Evolutionary conservation across 2,329 filamentous ascomycete genomes (phyloP).

Genomic region (Ophiocordyceps robertsii): DNA sequence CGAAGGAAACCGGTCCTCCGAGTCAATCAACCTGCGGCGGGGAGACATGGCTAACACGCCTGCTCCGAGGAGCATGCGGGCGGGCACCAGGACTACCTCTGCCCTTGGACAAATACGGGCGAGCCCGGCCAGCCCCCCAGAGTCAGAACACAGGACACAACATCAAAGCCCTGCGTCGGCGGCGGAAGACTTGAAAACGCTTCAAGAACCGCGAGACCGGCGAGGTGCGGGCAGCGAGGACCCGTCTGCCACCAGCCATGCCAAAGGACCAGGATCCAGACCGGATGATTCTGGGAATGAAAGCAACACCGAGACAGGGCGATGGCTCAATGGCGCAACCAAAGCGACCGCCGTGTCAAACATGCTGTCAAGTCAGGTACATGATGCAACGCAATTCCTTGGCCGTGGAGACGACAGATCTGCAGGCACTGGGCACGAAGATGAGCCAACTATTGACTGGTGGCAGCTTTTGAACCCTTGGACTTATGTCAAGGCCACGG

Average conservation of each 20-base stretch:
- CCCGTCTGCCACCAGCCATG: not conserved
- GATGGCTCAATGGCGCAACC: constrained; percentile 3
- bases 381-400: not conserved
- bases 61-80: too few relatives aligned
- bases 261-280: not conserved
- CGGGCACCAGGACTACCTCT: too few relatives aligned
- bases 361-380: not conserved
- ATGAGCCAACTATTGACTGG: constrained; percentile 7
- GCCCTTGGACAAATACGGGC: too few relatives aligned
- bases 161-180: too few relatives aligned
- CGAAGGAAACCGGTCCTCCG: too few relatives aligned
- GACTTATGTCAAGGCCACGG: constrained; percentile 15
- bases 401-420: not conserved
- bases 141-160: too few relatives aligned
- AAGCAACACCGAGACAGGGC: constrained; percentile 1
- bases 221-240: not conserved
- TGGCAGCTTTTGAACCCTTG: constrained; percentile 16
- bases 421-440: not conserved
- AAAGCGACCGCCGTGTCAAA: constrained; percentile 1
- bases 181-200: too few relatives aligned
- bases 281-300: not conserved
- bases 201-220: too few relatives aligned
- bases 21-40: too few relatives aligned
- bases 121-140: too few relatives aligned
- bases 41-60: too few relatives aligned